A percentile compares a stretch with the other conserved stretches of the same genome.
Conservation (phyloP, 108 stramenopile species). For the Stephanodiscus minutulus region DNA sequence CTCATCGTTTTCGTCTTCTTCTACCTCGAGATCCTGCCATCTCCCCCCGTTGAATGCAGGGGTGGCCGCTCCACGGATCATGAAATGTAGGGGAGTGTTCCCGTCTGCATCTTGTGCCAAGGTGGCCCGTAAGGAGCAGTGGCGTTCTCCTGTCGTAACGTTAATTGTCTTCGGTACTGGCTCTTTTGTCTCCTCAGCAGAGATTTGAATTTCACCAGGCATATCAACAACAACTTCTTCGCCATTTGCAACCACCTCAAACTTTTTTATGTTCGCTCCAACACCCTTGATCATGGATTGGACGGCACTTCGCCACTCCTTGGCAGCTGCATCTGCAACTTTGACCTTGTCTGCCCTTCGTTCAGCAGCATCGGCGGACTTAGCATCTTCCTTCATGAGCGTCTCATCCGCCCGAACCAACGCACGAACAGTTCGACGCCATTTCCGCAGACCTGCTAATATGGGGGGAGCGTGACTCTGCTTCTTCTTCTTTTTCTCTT, state of each 20-base stretch:
- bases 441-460: constrained; percentile 20
- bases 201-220: not conserved
- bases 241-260: not conserved
- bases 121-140: constrained; percentile 40
- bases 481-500: constrained; percentile 19
- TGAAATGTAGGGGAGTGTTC: constrained; percentile 72
- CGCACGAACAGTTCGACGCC: constrained; percentile 34
- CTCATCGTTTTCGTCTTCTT: constrained; percentile 33
- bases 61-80: constrained; percentile 62
- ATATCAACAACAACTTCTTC: not conserved
- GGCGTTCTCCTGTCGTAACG: not conserved
- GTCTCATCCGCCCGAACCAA: constrained; percentile 29
- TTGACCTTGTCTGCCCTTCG: not conserved
- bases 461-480: constrained; percentile 4
- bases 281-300: constrained; percentile 6
- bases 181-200: not conserved
- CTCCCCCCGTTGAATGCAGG: constrained; percentile 33
- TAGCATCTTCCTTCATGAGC: constrained; percentile 21
- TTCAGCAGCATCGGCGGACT: not conserved
- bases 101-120: constrained; percentile 77
- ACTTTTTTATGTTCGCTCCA: not conserved
- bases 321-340: not conserved
- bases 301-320: not conserved
- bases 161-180: not conserved
- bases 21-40: constrained; percentile 49